Evolutionary conservation across 2,329 filamentous ascomycete species (phyloP).

Genomic region (Xylariaceae sp.): DNA sequence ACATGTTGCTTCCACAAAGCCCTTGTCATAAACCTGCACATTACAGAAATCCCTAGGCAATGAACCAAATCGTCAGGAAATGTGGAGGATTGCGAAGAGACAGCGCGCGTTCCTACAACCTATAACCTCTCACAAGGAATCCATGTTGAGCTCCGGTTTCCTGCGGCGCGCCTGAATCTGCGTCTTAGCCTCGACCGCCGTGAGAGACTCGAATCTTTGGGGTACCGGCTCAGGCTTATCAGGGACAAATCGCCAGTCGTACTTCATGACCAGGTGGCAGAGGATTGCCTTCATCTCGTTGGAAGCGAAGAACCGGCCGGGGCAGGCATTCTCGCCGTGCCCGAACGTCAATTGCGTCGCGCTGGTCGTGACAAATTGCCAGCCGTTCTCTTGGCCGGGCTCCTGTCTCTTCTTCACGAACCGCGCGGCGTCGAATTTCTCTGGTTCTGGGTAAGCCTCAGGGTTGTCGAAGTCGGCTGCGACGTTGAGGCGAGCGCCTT

Average conservation of each 20-base stretch:
- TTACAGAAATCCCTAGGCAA: too few relatives aligned
- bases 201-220: conserved; percentile 22
- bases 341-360: conserved; percentile 37
- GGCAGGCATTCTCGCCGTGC: conserved; percentile 39
- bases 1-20: too few relatives aligned
- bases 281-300: conserved; percentile 27
- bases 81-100: not conserved
- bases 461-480: conserved; percentile 31
- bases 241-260: conserved; percentile 33
- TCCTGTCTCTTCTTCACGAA: conserved; percentile 31
- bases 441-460: conserved; percentile 27
- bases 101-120: not conserved
- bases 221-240: conserved; percentile 22
- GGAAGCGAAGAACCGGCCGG: conserved; percentile 27
- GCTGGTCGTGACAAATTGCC: conserved; percentile 38
- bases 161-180: conserved; percentile 29
- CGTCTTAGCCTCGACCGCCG: conserved; percentile 21
- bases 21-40: too few relatives aligned
- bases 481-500: conserved; percentile 30
- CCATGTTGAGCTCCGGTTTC: conserved; percentile 31
- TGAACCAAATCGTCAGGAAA: not conserved
- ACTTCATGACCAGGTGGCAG: conserved; percentile 32
- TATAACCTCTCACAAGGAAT: conserved; percentile 25
- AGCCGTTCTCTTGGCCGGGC: conserved; percentile 33
- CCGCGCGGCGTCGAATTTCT: conserved; percentile 31